phyloP scores from a whole-genome alignment of 768 basidiomycete genomes.

The Hemileccinum rubropunctum region DNA sequence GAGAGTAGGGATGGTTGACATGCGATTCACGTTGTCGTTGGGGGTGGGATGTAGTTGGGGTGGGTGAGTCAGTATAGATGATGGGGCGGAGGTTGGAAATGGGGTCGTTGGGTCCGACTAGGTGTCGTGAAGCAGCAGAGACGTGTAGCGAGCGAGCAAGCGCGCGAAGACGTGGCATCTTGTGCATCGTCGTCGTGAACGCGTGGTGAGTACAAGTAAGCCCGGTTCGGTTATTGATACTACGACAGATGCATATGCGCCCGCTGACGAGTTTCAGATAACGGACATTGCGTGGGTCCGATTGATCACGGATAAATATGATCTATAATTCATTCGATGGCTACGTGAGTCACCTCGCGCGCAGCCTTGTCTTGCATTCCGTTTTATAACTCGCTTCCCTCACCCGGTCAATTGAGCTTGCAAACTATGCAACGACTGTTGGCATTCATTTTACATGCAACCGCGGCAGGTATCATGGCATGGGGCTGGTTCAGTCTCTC shows the following conservation, averaged over 20 bases:
- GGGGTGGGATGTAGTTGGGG: slow-evolving; percentile 33
- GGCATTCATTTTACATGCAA: slow-evolving; percentile 31
- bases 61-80: slow-evolving; percentile 72
- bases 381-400: background rate
- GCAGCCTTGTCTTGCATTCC: no score
- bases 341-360: background rate
- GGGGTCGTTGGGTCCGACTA: slow-evolving; percentile 73
- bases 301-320: no score
- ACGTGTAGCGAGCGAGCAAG: slow-evolving; percentile 19
- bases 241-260: no score
- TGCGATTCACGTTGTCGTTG: slow-evolving; percentile 31
- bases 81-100: slow-evolving; percentile 78
- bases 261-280: background rate
- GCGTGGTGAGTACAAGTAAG: no score
- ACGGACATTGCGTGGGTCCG: background rate
- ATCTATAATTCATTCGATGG: background rate
- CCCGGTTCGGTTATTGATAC: no score
- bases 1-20: slow-evolving; percentile 68
- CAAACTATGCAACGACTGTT: slow-evolving; percentile 10
- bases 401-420: background rate
- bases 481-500: slow-evolving; percentile 33
- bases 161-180: background rate
- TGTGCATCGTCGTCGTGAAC: no score
- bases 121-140: slow-evolving; percentile 31
- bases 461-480: slow-evolving; percentile 32